A percentile compares a stretch with the other conserved stretches of the same genome.
phyloP scores from a whole-genome alignment of 1,139 yeast genomes.

The Cylindricascospora bacillispora region DNA sequence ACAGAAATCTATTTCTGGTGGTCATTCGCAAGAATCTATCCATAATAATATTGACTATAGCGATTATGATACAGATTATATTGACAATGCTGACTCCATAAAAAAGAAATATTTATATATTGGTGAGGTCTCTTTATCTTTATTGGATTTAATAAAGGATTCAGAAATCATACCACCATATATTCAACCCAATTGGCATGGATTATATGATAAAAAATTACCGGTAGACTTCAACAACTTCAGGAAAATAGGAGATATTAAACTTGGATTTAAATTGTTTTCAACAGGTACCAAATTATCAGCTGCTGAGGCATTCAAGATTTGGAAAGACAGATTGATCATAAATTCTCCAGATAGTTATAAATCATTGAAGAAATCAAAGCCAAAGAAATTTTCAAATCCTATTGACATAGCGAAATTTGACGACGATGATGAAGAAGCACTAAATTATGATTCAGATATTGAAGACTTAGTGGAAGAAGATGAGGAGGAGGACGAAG shows the following conservation, averaged over 20 bases:
- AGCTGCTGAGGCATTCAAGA: constrained; percentile 13
- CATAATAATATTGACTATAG: too few species aligned
- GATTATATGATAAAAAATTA: constrained; percentile 17
- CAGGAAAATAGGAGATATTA: constrained; percentile 19
- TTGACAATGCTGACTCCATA: too few species aligned
- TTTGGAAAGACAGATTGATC: constrained; percentile 17
- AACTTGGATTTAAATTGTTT: constrained; percentile 13
- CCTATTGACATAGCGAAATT: too few species aligned
- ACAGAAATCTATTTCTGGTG: too few species aligned
- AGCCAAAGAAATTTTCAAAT: constrained; percentile 1
- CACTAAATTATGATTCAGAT: constrained; percentile 3
- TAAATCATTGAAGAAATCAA: constrained; percentile 1
- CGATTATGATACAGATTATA: too few species aligned
- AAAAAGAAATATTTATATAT: too few species aligned
- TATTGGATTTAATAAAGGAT: constrained; percentile 17
- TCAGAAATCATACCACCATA: constrained; percentile 10
- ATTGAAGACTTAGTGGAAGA: constrained; percentile 3
- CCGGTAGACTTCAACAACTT: too few species aligned
- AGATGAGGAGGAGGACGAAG: constrained; percentile 1
- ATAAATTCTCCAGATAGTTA: background rate
- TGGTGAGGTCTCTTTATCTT: constrained; percentile 21
- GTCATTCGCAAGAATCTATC: too few species aligned
- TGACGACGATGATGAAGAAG: constrained; percentile 4
- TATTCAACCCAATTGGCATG: constrained; percentile 15
- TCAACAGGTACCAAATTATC: constrained; percentile 9